Base-by-base conservation (phyloP, 352 stramenopile genomes). In the Phytopythium aichiense region DNA sequence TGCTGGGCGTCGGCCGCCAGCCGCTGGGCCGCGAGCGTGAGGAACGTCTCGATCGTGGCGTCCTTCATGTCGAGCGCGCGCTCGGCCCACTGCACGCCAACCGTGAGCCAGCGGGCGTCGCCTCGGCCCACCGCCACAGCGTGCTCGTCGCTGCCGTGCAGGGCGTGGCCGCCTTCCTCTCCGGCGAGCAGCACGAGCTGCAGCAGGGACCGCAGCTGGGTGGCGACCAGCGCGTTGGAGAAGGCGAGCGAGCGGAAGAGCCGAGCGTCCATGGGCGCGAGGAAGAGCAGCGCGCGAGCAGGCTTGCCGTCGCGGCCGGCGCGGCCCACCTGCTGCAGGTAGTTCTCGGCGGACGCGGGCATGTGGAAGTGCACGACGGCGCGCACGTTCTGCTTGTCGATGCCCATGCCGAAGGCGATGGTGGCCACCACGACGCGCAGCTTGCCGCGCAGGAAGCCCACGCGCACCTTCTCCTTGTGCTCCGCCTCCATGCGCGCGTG, bases 291-390 rank as follows among this genome's bases (percentile, higher is more conserved):
- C 4, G 79, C 81, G 11, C 60, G 74, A 3, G 93, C 87, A n/a
- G 60, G 37, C 50, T 96, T 91, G 0, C 96, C 96, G 68, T 99
- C 96, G 43, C 97, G 81, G 37, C 97, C 97, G 35, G 97, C 97
- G 56, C 97, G 86, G 7, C 97, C 97, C 52, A 98, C 91, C 66
- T 99, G 95, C 77, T 99, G 96, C 56, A 99, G 98, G 74, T 99
- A 99, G 67, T 99, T 95, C 48, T 98, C 98, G n/a, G 99, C 93
- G 38, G 91, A 98, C 43, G 89, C 91, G 7, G 97, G 96, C 63
- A 98, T 84, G 63, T 98, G 92, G 72, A 98, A 98, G 72, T 99
- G 98, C 38, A 99, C 91, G 7, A 99, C 98, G 65, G 97, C 98
- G 7, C 87, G 82, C 25, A 99, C 92, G 76, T 99, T 97, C 49